Evolutionary conservation across 495 filamentous ascomycete species (phyloP).

Genomic region (Penicillium ochrochloron): DNA sequence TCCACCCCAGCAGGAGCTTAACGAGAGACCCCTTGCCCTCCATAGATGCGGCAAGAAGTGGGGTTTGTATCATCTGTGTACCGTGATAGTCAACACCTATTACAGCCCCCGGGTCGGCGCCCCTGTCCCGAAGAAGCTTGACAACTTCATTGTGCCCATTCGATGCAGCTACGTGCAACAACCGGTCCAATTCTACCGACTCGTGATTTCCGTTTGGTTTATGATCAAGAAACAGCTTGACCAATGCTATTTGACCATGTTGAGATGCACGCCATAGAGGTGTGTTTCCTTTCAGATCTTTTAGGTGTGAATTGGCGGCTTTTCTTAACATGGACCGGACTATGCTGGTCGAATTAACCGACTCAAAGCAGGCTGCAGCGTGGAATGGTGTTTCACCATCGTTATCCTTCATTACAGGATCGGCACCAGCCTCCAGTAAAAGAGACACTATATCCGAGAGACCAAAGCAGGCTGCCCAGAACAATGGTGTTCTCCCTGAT

Average conservation of each 20-base stretch:
- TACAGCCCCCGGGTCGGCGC: not conserved
- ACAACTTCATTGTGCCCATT: not conserved
- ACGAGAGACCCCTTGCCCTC: not conserved
- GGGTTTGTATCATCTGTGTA: not conserved
- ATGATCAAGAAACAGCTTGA: not conserved
- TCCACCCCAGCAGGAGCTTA: not conserved
- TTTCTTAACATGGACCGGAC: not conserved
- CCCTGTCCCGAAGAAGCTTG: not conserved
- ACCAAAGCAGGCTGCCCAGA: not conserved
- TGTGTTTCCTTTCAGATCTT: not conserved
- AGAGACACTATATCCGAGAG: not conserved
- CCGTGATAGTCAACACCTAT: not conserved
- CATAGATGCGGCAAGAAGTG: not conserved
- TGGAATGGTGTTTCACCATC: not conserved
- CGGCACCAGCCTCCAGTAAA: not conserved
- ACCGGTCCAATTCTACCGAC: not conserved
- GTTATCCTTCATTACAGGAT: not conserved
- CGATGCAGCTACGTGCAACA: not conserved
- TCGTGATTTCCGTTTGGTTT: not conserved
- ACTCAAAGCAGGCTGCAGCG: not conserved
- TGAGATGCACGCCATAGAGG: not conserved
- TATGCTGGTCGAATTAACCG: not conserved
- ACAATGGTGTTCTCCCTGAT: not conserved
- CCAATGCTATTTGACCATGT: not conserved
- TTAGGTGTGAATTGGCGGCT: not conserved